Evolutionary conservation across 768 basidiomycete species (phyloP).

Genomic region (Russula sp.): DNA sequence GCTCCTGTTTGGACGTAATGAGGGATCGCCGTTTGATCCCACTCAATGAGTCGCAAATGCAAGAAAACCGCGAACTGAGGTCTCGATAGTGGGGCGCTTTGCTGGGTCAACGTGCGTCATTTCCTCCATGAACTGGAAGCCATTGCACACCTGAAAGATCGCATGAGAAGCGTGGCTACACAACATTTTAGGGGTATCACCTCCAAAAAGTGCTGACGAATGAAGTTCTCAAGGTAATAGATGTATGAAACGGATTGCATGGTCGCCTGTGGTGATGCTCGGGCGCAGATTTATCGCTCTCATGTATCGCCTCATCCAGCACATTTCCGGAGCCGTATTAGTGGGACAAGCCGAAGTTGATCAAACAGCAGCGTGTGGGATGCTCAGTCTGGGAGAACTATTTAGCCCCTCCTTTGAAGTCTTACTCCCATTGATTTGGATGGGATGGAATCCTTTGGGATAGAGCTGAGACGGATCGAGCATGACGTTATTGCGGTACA

Average conservation of each 20-base stretch:
- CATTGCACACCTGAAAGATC: slow-evolving; percentile 18
- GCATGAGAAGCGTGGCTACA: slow-evolving; percentile 3
- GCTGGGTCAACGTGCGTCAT: slow-evolving; percentile 31
- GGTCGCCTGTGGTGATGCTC: no score
- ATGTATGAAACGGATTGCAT: no score
- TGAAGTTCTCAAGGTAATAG: no score
- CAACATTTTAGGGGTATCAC: no score
- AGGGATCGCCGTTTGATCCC: slow-evolving; percentile 29
- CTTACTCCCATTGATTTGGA: slow-evolving; percentile 13
- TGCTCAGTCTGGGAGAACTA: slow-evolving; percentile 27
- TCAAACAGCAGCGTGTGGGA: slow-evolving; percentile 29
- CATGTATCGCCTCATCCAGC: slow-evolving; percentile 27
- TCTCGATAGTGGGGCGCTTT: slow-evolving; percentile 26
- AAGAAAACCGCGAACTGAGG: slow-evolving; percentile 27
- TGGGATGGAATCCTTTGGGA: slow-evolving; percentile 26
- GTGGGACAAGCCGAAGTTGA: slow-evolving; percentile 33
- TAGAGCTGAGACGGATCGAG: slow-evolving; percentile 26
- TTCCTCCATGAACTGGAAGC: slow-evolving; percentile 30
- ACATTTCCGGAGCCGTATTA: slow-evolving; percentile 27
- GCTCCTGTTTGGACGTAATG: not conserved
- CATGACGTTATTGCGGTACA: slow-evolving; percentile 24
- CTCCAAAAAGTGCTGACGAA: slow-evolving; percentile 25
- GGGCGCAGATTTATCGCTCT: slow-evolving; percentile 42
- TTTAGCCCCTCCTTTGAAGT: no score
- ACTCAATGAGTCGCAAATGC: slow-evolving; percentile 20